Evolutionary conservation across 257 asterid species (phyloP), one percentile per base, ranked within the genome.

Genomic region (Solanum gracilifrons): DNA sequence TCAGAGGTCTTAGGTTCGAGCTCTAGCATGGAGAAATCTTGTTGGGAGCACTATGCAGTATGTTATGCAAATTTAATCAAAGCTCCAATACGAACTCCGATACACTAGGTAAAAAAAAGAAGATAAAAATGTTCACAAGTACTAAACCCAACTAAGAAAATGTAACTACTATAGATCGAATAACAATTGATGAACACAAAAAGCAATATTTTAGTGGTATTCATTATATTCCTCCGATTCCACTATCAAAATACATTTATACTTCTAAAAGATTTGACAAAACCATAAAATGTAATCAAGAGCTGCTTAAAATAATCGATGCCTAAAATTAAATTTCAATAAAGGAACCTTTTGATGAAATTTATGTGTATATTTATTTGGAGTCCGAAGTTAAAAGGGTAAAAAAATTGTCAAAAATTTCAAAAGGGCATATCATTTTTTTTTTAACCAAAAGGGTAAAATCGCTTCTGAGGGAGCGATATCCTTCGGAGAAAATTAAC

Each of bases 41-140:
- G 0, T 55, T 55, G 2, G 3, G 1, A 55, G 25, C 11, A 7
- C 64, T 3, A 0, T 18, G 2, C 2, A 7, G 25, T 20, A 55
- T 2, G 4, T 20, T 18, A 18, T 55, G 2, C 5, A 3, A 7
- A 55, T 55, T 55, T 55, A 55, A 55, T 55, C 0, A 16, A 2
- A 55, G 4, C 4, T 18, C 4, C 6, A 5, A 48, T 48, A 48
- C 58, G 8, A 0, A 5, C 21, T 48, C 21, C 58, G 4, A 18
- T 18, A 51, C 62, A 51, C 10, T 51, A 6, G n/a, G 4, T 51
- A 6, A 18, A 51, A 51, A 48, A 18, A 6, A 18, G 12, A 46
- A 16, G 62, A 51, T 6, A 51, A 51, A 51, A 55, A 20, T 7
- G 0, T 6, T 55, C 11, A 7, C 64, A 16, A 7, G 1, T 55